Evolutionary conservation across 768 basidiomycete species (phyloP).

Genomic region (Suillus luteus): DNA sequence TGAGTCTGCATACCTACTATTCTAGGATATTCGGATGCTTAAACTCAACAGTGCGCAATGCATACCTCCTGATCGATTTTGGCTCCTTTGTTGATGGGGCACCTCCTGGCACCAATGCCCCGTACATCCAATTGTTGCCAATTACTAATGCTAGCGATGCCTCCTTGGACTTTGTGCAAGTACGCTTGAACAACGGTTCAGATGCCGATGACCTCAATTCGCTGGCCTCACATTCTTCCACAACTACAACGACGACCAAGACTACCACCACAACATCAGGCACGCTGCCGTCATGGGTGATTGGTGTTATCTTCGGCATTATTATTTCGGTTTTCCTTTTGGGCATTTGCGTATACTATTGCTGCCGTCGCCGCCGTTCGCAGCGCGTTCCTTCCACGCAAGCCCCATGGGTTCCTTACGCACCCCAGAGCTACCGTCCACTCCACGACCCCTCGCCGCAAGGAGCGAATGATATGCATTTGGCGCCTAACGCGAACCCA

Average conservation of each 20-base stretch:
- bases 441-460: conserved; percentile 32
- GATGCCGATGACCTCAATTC: conserved; percentile 22
- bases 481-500: conserved; percentile 18
- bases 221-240: conserved; percentile 24
- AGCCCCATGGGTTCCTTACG: conserved; percentile 13
- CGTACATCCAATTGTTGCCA: conserved; percentile 66
- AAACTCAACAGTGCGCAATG: conserved; percentile 56
- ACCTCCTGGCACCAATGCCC: conserved; percentile 38
- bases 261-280: conserved; percentile 20
- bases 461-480: conserved; percentile 30
- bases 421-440: conserved; percentile 21
- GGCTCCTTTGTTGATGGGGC: conserved; percentile 58
- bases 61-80: conserved; percentile 63
- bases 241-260: conserved; percentile 34
- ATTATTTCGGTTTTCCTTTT: conserved; percentile 16
- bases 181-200: conserved; percentile 14
- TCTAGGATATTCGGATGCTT: conserved; percentile 1
- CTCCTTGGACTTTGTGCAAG: conserved; percentile 16
- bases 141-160: conserved; percentile 51
- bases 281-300: conserved; percentile 11
- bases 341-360: conserved; percentile 9
- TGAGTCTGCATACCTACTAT: conserved; percentile 35
- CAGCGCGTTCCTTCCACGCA: conserved; percentile 10
- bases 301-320: conserved; percentile 21
- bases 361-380: conserved; percentile 17